These are phyloP conservation scores for Macrolepiota fuliginosa DNA, from an alignment of 768 basidiomycete genomes.

Conservation along the genomic window DNA sequence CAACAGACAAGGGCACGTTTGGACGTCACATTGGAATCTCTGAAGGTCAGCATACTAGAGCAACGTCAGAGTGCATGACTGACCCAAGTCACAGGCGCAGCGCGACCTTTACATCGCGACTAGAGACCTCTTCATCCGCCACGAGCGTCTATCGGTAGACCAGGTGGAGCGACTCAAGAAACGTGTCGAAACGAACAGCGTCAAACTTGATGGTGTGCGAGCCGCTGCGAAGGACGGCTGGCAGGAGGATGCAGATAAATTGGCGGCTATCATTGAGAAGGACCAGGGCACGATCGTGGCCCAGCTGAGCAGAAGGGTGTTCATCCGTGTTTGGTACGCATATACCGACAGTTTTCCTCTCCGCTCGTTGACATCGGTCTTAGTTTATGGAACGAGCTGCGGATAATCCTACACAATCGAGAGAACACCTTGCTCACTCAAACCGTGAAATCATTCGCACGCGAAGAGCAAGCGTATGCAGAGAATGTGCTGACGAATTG, in stretches of 20 bases:
- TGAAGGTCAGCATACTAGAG: conserved; percentile 53
- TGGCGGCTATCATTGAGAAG: conserved; percentile 71
- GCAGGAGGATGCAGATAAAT: conserved; percentile 81
- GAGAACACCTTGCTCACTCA: conserved; percentile 82
- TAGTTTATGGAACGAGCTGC: conserved; percentile 96
- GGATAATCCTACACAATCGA: conserved; percentile 86
- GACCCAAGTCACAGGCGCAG: conserved; percentile 29
- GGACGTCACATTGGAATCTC: conserved; percentile 68
- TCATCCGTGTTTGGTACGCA: conserved; percentile 81
- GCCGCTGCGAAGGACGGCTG: conserved; percentile 75
- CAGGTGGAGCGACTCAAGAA: conserved; percentile 87
- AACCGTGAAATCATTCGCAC: conserved; percentile 68
- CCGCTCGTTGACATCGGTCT: conserved; percentile 10
- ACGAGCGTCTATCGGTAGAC: conserved; percentile 87
- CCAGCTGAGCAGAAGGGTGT: conserved; percentile 75
- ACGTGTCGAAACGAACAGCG: conserved; percentile 71
- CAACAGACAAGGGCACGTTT: conserved; percentile 60
- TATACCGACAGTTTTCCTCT: neutral
- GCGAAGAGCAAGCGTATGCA: conserved; percentile 69
- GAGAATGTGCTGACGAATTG: conserved; percentile 69
- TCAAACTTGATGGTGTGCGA: conserved; percentile 76
- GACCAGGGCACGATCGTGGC: conserved; percentile 81
- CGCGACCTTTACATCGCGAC: conserved; percentile 86
- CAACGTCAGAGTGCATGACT: neutral
- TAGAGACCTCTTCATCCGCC: conserved; percentile 82